Percentiles rank a stretch among this genome's conserved stretches.
phyloP scores from a whole-genome alignment of 768 basidiomycete species.

The Lactifluus hygrophoroides region DNA sequence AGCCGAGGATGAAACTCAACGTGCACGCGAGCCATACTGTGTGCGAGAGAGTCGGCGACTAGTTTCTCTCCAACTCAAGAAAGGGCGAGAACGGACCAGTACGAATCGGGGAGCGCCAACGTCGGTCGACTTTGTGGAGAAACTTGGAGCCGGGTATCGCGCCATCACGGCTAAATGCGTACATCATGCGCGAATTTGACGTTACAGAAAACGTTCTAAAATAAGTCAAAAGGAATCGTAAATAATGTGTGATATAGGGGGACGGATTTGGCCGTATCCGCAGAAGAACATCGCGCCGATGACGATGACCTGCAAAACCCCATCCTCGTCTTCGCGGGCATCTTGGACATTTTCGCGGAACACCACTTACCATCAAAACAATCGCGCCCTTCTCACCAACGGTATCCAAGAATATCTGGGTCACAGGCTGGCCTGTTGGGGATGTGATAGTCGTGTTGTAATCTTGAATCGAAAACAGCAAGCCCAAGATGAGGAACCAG shows the following conservation, averaged over 20 bases:
- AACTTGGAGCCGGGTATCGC: conserved; percentile 61
- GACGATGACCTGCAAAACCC: conserved; percentile 41
- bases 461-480: conserved; percentile 74
- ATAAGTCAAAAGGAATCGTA: neutral
- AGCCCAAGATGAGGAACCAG: conserved; percentile 63
- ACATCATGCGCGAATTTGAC: conserved; percentile 78
- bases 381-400: conserved; percentile 69
- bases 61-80: neutral
- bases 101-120: conserved; percentile 55
- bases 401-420: conserved; percentile 71
- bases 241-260: neutral
- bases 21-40: conserved; percentile 74
- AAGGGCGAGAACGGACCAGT: conserved; percentile 38
- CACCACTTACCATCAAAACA: conserved; percentile 49
- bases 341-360: neutral
- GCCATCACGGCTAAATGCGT: conserved; percentile 69
- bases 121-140: conserved; percentile 53
- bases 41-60: neutral
- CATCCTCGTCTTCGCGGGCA: neutral
- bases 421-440: conserved; percentile 57
- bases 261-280: conserved; percentile 33
- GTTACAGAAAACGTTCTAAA: conserved; percentile 66
- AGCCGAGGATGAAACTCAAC: conserved; percentile 63
- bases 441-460: conserved; percentile 45
- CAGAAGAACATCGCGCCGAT: conserved; percentile 72